Conservation (phyloP, 2,329 filamentous ascomycete genomes). For the Phialocephala sp. region DNA sequence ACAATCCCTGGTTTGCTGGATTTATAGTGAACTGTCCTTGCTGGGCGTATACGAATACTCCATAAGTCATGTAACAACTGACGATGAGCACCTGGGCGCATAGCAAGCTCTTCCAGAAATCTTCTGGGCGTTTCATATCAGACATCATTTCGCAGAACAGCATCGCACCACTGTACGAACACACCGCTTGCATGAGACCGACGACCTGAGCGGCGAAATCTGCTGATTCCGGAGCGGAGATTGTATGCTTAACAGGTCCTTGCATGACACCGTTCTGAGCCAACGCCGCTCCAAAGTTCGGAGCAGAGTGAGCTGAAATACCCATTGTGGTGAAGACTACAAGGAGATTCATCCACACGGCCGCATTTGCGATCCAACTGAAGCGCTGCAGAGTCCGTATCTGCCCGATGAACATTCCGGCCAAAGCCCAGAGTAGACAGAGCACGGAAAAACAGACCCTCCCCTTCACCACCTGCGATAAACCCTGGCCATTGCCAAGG, state of each 20-base stretch:
- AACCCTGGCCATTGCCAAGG: conserved; percentile 56
- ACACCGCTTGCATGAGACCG: not conserved
- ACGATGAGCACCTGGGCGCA: not conserved
- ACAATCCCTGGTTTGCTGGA: not conserved
- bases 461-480: conserved; percentile 54
- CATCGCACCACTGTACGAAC: not conserved
- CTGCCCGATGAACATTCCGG: not conserved
- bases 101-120: not conserved
- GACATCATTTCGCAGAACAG: not conserved
- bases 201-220: not conserved
- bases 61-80: not conserved
- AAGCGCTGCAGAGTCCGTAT: not conserved
- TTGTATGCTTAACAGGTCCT: not conserved
- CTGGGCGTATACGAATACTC: not conserved
- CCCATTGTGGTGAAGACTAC: not conserved
- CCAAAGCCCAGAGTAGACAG: not conserved
- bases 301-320: not conserved
- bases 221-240: too few relatives aligned
- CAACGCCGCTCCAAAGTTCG: not conserved
- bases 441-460: not conserved
- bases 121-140: not conserved
- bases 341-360: not conserved
- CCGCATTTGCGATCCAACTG: not conserved
- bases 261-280: not conserved
- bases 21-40: not conserved